A percentile compares a stretch with the other conserved stretches of the same genome.
These are phyloP conservation scores for Cladosporium sp. DNA, from an alignment of 2,329 filamentous ascomycete species.

Conservation along the genomic window DNA sequence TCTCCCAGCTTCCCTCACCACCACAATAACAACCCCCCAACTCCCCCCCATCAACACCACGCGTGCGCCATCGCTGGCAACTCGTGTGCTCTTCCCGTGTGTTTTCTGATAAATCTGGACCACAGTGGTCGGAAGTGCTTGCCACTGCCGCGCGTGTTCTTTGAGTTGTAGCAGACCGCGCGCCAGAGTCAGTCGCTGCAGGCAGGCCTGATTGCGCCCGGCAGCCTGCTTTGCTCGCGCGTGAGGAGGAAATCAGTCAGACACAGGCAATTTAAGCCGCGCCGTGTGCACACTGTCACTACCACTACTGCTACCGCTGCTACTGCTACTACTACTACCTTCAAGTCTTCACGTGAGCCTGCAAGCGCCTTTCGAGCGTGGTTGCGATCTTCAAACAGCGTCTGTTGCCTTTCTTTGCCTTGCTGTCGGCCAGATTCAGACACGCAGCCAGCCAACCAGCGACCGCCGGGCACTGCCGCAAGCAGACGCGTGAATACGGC, in stretches of 20 bases:
- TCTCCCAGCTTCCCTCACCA: neutral
- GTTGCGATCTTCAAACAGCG: constrained; percentile 3
- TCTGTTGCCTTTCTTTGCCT: neutral
- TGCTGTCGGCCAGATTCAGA: neutral
- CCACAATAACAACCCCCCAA: constrained; percentile 9
- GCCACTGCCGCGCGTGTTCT: neutral
- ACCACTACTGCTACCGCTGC: neutral
- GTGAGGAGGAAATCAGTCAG: constrained; percentile 8
- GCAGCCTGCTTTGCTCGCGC: constrained; percentile 2
- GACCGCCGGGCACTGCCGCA: constrained; percentile 3
- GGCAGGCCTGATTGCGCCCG: constrained; percentile 12
- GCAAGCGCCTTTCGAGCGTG: constrained; percentile 10
- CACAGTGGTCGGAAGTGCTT: neutral
- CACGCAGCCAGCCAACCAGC: constrained; percentile 3
- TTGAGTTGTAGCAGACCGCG: constrained; percentile 12
- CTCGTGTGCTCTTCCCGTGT: neutral
- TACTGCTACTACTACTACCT: neutral
- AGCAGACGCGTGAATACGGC: constrained; percentile 1
- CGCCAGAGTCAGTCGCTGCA: neutral
- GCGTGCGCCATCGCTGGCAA: constrained; percentile 8
- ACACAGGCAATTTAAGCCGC: constrained; percentile 13
- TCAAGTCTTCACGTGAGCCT: constrained; percentile 12
- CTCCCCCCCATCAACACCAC: constrained; percentile 6
- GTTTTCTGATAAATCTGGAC: constrained; percentile 10
- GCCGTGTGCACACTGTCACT: constrained; percentile 11